Evolutionary conservation across 2,329 filamentous ascomycete species (phyloP).

Genomic region (Aspergillus caelatus): DNA sequence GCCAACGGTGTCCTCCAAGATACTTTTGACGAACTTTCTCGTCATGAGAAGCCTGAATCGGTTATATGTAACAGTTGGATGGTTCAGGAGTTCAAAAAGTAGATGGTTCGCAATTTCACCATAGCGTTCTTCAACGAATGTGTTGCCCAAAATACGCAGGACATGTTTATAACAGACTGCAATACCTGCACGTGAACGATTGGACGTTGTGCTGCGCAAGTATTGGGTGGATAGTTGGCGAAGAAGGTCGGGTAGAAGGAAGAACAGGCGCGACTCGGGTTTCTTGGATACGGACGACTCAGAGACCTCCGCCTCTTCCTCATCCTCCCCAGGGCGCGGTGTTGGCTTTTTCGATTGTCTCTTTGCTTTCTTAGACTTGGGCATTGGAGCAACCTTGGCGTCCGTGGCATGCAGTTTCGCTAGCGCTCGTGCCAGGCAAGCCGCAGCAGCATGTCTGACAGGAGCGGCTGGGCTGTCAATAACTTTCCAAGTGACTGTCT

Average conservation of each 20-base stretch:
- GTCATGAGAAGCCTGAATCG: slow-evolving; percentile 85
- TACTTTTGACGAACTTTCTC: slow-evolving; percentile 78
- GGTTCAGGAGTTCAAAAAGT: slow-evolving; percentile 76
- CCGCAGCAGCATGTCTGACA: slow-evolving; percentile 83
- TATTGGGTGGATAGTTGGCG: slow-evolving; percentile 81
- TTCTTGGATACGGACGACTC: slow-evolving; percentile 78
- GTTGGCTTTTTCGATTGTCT: slow-evolving; percentile 68
- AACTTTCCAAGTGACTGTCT: slow-evolving; percentile 79
- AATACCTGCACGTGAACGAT: slow-evolving; percentile 78
- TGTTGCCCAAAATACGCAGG: slow-evolving; percentile 76
- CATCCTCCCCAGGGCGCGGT: slow-evolving; percentile 66
- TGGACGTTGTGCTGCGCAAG: slow-evolving; percentile 74
- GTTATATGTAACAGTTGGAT: slow-evolving; percentile 75
- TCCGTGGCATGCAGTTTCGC: slow-evolving; percentile 77
- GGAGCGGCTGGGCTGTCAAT: slow-evolving; percentile 76
- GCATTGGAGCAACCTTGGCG: slow-evolving; percentile 53
- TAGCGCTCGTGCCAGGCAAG: slow-evolving; percentile 80
- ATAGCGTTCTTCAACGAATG: slow-evolving; percentile 81
- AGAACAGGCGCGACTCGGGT: slow-evolving; percentile 67
- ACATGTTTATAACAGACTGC: slow-evolving; percentile 85
- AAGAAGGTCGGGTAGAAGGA: slow-evolving; percentile 77
- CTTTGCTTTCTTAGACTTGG: slow-evolving; percentile 70
- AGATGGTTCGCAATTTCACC: slow-evolving; percentile 78
- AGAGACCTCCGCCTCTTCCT: slow-evolving; percentile 71
- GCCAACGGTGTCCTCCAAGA: slow-evolving; percentile 83